phyloP scores from a whole-genome alignment of 306 rosid species.

The Geum urbanum region DNA sequence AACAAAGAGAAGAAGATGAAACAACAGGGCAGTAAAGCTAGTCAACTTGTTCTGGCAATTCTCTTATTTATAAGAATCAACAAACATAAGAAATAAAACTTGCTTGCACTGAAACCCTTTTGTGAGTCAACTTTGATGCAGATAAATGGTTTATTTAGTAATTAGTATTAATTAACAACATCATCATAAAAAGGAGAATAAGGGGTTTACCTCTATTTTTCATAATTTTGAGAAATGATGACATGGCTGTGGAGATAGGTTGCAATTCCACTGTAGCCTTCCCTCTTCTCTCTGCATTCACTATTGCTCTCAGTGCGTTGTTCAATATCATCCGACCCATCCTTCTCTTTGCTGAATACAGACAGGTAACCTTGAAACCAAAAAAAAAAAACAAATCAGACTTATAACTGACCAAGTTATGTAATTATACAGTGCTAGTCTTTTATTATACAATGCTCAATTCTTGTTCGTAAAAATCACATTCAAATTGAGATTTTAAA shows the following conservation, averaged over 20 bases:
- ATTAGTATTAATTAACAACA: background rate
- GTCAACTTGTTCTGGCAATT: background rate
- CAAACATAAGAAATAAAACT: background rate
- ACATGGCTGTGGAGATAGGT: conserved; percentile 67
- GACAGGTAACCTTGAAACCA: no score
- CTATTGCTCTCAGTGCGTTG: conserved; percentile 70
- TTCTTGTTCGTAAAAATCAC: no score
- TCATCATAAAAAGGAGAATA: background rate
- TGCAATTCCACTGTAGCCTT: conserved; percentile 66
- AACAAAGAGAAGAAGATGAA: background rate
- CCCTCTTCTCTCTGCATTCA: conserved; percentile 78
- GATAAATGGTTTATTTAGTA: background rate
- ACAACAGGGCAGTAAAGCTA: background rate
- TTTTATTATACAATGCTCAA: no score
- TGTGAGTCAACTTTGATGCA: background rate
- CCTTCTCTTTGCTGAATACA: conserved; percentile 5
- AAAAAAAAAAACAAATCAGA: no score
- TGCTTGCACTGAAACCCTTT: background rate
- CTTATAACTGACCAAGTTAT: no score
- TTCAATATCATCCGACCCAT: conserved; percentile 88
- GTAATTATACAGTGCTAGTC: no score
- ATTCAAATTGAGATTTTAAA: no score
- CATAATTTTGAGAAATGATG: conserved; percentile 81
- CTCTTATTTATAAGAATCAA: background rate
- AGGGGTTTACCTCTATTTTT: conserved; percentile 57